phyloP scores from a whole-genome alignment of 2,329 filamentous ascomycete genomes.

The Sclerotinia nivalis region DNA sequence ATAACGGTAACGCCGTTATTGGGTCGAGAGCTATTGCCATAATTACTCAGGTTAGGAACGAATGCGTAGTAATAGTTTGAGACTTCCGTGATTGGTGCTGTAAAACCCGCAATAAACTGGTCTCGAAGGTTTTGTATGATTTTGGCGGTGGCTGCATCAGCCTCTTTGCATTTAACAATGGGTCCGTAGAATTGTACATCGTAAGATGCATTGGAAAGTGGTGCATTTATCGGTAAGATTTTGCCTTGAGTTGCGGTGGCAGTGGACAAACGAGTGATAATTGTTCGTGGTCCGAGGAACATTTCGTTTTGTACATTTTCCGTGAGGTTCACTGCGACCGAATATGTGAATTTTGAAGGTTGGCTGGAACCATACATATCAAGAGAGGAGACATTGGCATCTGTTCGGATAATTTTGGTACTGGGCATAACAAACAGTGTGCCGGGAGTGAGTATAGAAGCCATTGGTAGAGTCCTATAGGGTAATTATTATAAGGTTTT shows the following conservation, averaged over 20 bases:
- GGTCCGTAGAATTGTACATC: conserved; percentile 29
- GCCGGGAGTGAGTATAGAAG: conserved; percentile 28
- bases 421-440: conserved; percentile 28
- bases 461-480: conserved; percentile 9
- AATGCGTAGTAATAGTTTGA: conserved; percentile 28
- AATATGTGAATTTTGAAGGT: conserved; percentile 24
- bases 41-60: conserved; percentile 26
- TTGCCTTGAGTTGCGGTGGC: conserved; percentile 28
- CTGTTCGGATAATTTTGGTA: neutral
- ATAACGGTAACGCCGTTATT: conserved; percentile 4
- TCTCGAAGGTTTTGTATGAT: conserved; percentile 24
- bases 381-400: conserved; percentile 16
- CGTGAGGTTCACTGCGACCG: conserved; percentile 9
- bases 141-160: conserved; percentile 14
- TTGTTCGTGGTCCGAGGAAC: conserved; percentile 29
- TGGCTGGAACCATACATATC: conserved; percentile 20
- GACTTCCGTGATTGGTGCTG: conserved; percentile 18
- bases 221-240: conserved; percentile 25
- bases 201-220: conserved; percentile 29
- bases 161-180: conserved; percentile 27
- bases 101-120: neutral
- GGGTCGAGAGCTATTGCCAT: conserved; percentile 3
- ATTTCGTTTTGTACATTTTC: conserved; percentile 1
- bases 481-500: neutral
- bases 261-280: conserved; percentile 26